A percentile compares a stretch with the other conserved stretches of the same genome.
phyloP scores from a whole-genome alignment of 805 yeast genomes.

The Candida easanensis region DNA sequence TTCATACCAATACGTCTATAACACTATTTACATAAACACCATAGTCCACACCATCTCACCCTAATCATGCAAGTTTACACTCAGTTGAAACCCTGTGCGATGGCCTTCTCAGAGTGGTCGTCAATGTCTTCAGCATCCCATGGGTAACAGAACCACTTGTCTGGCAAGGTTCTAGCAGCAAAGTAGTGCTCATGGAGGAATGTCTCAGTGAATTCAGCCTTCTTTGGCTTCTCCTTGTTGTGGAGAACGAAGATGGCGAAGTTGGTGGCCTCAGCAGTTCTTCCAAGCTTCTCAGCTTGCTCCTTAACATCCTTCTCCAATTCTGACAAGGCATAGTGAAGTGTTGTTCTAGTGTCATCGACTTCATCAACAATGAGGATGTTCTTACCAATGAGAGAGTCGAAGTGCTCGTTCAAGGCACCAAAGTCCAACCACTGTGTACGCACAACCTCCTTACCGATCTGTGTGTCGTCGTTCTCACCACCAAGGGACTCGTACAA shows the following conservation, averaged over 20 bases:
- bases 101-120: constrained; percentile 63
- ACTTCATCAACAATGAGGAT: constrained; percentile 86
- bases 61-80: no score
- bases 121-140: constrained; percentile 88
- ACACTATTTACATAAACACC: no score
- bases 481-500: constrained; percentile 56
- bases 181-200: constrained; percentile 63
- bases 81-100: constrained; percentile 61
- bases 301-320: constrained; percentile 54
- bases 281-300: constrained; percentile 58
- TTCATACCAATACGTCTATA: no score
- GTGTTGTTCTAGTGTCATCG: constrained; percentile 87
- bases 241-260: constrained; percentile 80
- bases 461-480: constrained; percentile 40
- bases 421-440: constrained; percentile 91
- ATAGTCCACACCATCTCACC: no score
- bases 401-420: constrained; percentile 63
- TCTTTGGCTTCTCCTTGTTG: constrained; percentile 79
- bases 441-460: constrained; percentile 79
- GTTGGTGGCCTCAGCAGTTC: constrained; percentile 56
- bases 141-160: constrained; percentile 85
- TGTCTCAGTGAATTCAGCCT: constrained; percentile 64
- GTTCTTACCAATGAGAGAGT: constrained; percentile 77
- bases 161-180: constrained; percentile 73
- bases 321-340: constrained; percentile 80